Conservation (phyloP, 2,329 filamentous ascomycete species). For the Colletotrichum liaoningense region DNA sequence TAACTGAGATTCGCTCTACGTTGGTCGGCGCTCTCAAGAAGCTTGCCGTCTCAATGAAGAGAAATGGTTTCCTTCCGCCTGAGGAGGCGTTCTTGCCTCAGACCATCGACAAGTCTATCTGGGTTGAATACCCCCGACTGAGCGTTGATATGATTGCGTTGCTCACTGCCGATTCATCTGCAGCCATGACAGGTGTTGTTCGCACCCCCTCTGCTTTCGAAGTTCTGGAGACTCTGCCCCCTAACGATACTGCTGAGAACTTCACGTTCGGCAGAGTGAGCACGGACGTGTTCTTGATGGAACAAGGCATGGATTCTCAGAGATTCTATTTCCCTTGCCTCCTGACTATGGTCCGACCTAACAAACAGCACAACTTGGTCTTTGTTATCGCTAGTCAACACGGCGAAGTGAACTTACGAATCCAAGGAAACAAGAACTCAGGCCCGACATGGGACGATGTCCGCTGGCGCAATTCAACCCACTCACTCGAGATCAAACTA, state of each 20-base stretch:
- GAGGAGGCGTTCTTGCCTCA: constrained; percentile 78
- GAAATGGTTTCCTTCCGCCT: constrained; percentile 82
- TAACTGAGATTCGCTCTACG: constrained; percentile 64
- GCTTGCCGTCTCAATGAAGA: constrained; percentile 83
- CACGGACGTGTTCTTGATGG: constrained; percentile 80
- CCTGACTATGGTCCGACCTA: constrained; percentile 78
- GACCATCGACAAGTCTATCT: constrained; percentile 83
- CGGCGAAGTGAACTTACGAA: constrained; percentile 78
- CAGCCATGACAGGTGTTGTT: constrained; percentile 59
- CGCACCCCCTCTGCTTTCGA: constrained; percentile 60
- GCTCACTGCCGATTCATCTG: constrained; percentile 71
- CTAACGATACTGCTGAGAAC: constrained; percentile 78
- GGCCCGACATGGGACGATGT: constrained; percentile 86
- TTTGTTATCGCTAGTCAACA: constrained; percentile 84
- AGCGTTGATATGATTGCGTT: constrained; percentile 78
- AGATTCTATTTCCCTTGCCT: constrained; percentile 78
- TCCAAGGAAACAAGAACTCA: constrained; percentile 75
- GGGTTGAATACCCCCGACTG: constrained; percentile 81
- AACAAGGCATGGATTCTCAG: constrained; percentile 76
- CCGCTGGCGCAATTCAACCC: constrained; percentile 78
- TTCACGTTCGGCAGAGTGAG: constrained; percentile 86
- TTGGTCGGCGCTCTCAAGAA: constrained; percentile 77
- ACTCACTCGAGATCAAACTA: constrained; percentile 75
- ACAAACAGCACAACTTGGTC: constrained; percentile 75
- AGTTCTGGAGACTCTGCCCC: constrained; percentile 76